Conservation (phyloP, 495 filamentous ascomycete species). For the Coniosporium apollinis region DNA sequence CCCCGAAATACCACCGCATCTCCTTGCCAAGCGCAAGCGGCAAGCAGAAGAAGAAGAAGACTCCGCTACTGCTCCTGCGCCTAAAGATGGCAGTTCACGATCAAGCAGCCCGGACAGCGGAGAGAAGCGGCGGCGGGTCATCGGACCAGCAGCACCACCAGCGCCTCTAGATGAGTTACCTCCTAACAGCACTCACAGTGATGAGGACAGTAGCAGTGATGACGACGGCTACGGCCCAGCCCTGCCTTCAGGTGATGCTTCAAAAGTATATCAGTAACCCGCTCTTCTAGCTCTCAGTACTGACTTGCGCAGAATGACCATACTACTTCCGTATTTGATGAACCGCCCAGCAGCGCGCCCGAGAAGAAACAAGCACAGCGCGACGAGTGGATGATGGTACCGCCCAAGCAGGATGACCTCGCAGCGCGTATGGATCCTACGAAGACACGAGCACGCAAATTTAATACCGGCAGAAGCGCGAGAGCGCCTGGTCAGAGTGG, state of each 20-base stretch:
- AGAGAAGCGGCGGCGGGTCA: slow-evolving; percentile 30
- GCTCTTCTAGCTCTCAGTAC: not conserved
- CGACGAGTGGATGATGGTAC: slow-evolving; percentile 91
- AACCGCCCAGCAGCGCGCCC: too few species aligned
- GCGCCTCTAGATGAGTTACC: slow-evolving; percentile 34
- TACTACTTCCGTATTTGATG: not conserved
- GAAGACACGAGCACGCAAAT: slow-evolving; percentile 65
- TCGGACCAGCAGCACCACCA: slow-evolving; percentile 37
- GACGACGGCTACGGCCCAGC: slow-evolving; percentile 71
- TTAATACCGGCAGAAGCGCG: slow-evolving; percentile 54
- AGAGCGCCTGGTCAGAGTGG: slow-evolving; percentile 20
- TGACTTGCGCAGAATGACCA: not conserved
- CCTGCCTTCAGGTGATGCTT: slow-evolving; percentile 39
- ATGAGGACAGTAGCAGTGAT: slow-evolving; percentile 27
- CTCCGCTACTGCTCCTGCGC: slow-evolving; percentile 10
- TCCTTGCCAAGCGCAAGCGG: slow-evolving; percentile 24
- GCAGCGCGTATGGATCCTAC: slow-evolving; percentile 65
- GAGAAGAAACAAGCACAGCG: slow-evolving; percentile 36
- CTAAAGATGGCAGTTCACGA: slow-evolving; percentile 5
- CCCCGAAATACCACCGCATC: slow-evolving; percentile 23
- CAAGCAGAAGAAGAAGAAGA: slow-evolving; percentile 15
- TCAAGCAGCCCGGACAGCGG: slow-evolving; percentile 16
- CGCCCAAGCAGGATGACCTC: slow-evolving; percentile 48
- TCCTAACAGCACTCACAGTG: slow-evolving; percentile 8
- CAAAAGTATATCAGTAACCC: slow-evolving; percentile 6